Base-by-base conservation (phyloP, 371 early-diverging fungal species). In the Mortierella sp. region DNA sequence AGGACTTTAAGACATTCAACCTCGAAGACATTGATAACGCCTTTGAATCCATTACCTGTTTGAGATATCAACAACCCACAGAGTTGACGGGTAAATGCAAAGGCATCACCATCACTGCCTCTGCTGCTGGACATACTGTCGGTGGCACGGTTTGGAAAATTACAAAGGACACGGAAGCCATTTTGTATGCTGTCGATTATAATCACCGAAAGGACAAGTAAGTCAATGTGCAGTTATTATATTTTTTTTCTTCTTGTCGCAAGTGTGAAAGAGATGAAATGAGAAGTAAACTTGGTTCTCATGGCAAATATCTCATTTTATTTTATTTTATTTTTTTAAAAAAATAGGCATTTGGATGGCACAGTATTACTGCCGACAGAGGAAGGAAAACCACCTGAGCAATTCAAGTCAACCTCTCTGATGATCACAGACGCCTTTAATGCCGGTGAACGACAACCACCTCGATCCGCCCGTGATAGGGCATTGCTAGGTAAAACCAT, bases 91-190 rank as follows among this genome's bases (percentile, higher is more conserved):
- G 93, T 11, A 94, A 96, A 66, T 91, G 91, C 82, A 85, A 91
- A 61, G 95, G 95, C 9, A 94, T 99, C 15, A 90, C 91, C 0
- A 90, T 99, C 52, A 95, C 96, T 12, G 96, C 99, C 3, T 95
- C 94, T 80, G 87, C 93, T 45, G 98, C 98, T 18, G 99, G 99
- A 7, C 97, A 99, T 80, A 93, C 98, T 0, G 85, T 99, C 57
- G 99, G 99, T 74, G 99, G 99, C 48, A 93, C 98, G 0, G 86
- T 99, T 29, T 99, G 98, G 98, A 96, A 94, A 73, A 96, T 99
- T 60, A 91, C 91, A 65, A 96, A 95, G 74, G 97, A 95, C 60
- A 91, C 94, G 7, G 97, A 99, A 63, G 92, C 93, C 23, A 95
- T 99, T 68, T 86, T 99, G 2, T 96, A 99, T 75, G 97, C 97